A percentile compares a stretch with the other conserved stretches of the same genome.
phyloP scores from a whole-genome alignment of 2,329 filamentous ascomycete genomes.

The Fusarium luffae region DNA sequence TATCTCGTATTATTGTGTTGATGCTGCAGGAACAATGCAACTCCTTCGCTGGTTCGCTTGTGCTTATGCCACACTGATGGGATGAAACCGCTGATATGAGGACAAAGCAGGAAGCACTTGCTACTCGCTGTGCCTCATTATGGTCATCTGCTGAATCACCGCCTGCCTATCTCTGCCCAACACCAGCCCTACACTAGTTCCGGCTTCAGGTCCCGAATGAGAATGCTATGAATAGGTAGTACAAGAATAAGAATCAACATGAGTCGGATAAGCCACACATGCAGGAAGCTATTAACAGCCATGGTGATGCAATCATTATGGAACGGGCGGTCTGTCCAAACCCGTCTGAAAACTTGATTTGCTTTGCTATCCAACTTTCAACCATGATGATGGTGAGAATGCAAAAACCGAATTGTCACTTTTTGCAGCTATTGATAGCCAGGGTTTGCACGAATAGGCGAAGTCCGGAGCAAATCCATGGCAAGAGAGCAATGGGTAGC shows the following conservation, averaged over 20 bases:
- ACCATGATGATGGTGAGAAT: conserved; percentile 1
- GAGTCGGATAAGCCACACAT: conserved; percentile 26
- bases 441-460: conserved; percentile 11
- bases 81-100: background rate
- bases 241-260: conserved; percentile 36
- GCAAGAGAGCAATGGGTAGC: background rate
- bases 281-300: conserved; percentile 38
- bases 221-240: conserved; percentile 27
- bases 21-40: conserved; percentile 19
- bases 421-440: conserved; percentile 3
- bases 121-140: background rate
- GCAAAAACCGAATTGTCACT: conserved; percentile 1
- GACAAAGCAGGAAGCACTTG: background rate
- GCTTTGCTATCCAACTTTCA: conserved; percentile 15
- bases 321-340: conserved; percentile 22
- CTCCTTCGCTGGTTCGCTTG: conserved; percentile 17
- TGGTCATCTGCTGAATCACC: background rate
- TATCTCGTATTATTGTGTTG: conserved; percentile 8
- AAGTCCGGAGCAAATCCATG: conserved; percentile 3
- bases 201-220: conserved; percentile 10
- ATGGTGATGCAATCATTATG: conserved; percentile 23
- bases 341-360: conserved; percentile 23
- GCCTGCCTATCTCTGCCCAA: background rate
- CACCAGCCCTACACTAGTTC: conserved; percentile 11
- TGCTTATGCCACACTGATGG: background rate